Evolutionary conservation across 1,284 basidiomycete species (phyloP), one percentile per base, ranked within the genome.

Genomic region (Blastosporella zonata): DNA sequence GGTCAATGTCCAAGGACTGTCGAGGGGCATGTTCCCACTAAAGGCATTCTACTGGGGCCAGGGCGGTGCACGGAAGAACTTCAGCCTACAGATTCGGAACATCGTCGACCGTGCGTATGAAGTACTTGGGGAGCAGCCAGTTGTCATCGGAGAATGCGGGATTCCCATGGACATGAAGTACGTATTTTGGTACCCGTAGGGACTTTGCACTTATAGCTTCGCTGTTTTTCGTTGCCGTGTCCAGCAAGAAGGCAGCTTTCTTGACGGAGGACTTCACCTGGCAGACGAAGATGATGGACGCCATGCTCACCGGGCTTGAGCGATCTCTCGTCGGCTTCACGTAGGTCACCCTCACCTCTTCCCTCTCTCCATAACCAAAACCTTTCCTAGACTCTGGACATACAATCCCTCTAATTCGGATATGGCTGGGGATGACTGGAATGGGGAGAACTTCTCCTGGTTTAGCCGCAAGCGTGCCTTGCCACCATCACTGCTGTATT

Each of bases 371-470:
- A 8, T 35, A n/a, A 31, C 27, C 6, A 25, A 33, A n/a, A 44
- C 29, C 23, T 28, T 3, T 45, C 21, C 15, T 56, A 94, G 91
- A 2, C 69, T 97, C 18, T 97, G 95, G 96, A 93, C 91, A 55
- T 98, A 97, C 67, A 97, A 97, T 62, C 90, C 94, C 0, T 73
- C 78, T 46, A 97, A 97, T 67, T 77, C 79, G 33, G 91, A 96
- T 59, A 63, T 68, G 17, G 63, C 70, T 18, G 97, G 96, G 10
- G 95, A 98, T 64, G 75, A 84, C 53, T 98, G 96, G 96, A 97
- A 97, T 62, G 90, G 87, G 38, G 95, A 98, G 67, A 94, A 93
- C 68, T 96, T 97, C 65, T 93, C 91, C 2, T 96, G 91, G 87
- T 96, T 91, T 73, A 89, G 87, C 53, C 70, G 76, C 36, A 68